A percentile compares a stretch with the other conserved stretches of the same genome.
Conservation (phyloP, 2,329 filamentous ascomycete species). For the Cordyceps militaris region DNA sequence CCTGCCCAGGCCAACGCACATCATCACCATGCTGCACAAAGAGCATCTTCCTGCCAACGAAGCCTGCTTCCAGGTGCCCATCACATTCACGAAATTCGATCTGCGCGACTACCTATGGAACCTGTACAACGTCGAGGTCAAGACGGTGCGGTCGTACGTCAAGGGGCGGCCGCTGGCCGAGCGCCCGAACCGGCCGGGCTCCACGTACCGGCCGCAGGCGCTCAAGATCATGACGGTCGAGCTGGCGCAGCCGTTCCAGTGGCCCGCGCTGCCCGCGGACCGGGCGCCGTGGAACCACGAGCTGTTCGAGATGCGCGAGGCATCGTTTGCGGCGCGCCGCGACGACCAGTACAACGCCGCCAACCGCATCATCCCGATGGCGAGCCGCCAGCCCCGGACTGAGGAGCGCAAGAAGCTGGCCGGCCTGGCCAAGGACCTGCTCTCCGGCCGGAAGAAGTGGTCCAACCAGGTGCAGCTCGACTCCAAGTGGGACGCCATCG, state of each 20-base stretch:
- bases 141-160: conserved; percentile 69
- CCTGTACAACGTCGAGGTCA: conserved; percentile 68
- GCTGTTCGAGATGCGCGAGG: conserved; percentile 46
- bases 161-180: conserved; percentile 54
- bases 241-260: conserved; percentile 79
- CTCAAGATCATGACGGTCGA: conserved; percentile 95
- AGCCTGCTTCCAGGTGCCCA: conserved; percentile 83
- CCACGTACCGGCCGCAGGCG: conserved; percentile 62
- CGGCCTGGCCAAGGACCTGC: conserved; percentile 54
- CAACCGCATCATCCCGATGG: conserved; percentile 29
- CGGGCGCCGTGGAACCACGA: conserved; percentile 57
- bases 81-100: conserved; percentile 93
- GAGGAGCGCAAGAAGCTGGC: conserved; percentile 45
- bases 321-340: conserved; percentile 37
- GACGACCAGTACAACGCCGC: conserved; percentile 27
- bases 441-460: conserved; percentile 58
- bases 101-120: conserved; percentile 90
- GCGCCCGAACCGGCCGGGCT: conserved; percentile 40
- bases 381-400: conserved; percentile 35
- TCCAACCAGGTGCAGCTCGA: conserved; percentile 39
- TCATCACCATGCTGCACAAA: conserved; percentile 68
- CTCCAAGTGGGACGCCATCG: conserved; percentile 36
- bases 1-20: conserved; percentile 66
- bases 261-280: conserved; percentile 64
- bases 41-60: conserved; percentile 67